A percentile compares a stretch with the other conserved stretches of the same genome.
Evolutionary conservation across 2,329 filamentous ascomycete genomes (phyloP).

Genomic region (Gaeumannomyces sp.): DNA sequence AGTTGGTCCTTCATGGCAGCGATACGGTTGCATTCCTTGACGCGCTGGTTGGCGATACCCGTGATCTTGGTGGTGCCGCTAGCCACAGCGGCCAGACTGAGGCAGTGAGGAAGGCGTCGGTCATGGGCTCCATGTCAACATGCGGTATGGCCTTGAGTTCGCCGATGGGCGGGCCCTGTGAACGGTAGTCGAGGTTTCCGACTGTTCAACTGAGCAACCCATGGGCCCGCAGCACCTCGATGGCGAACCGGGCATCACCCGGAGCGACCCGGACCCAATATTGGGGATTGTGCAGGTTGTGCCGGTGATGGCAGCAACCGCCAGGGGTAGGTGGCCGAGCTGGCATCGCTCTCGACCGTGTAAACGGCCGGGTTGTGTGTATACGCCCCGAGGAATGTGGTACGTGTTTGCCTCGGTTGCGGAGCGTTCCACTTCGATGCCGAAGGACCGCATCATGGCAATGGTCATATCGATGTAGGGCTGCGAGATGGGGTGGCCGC

Average conservation of each 20-base stretch:
- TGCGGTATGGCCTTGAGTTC: conserved; percentile 68
- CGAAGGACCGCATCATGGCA: conserved; percentile 93
- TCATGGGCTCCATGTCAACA: conserved; percentile 99
- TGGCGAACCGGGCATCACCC: conserved; percentile 88
- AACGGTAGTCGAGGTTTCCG: conserved; percentile 83
- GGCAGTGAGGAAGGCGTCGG: conserved; percentile 93
- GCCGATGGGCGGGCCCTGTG: conserved; percentile 73
- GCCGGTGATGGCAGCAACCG: conserved; percentile 90
- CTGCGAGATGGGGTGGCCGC: conserved; percentile 96
- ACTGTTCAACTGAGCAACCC: conserved; percentile 88
- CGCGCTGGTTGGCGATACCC: conserved; percentile 94
- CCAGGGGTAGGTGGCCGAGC: conserved; percentile 92
- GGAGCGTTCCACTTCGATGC: conserved; percentile 72
- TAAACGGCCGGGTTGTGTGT: conserved; percentile 82
- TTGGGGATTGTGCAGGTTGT: conserved; percentile 95
- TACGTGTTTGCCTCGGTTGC: conserved; percentile 81
- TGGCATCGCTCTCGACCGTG: conserved; percentile 92
- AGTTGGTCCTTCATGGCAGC: conserved; percentile 92
- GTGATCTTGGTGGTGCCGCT: conserved; percentile 77
- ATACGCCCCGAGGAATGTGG: conserved; percentile 79
- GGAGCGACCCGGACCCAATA: conserved; percentile 84
- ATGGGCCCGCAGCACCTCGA: conserved; percentile 86
- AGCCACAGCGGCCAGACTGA: conserved; percentile 88
- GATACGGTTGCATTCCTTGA: conserved; percentile 98
- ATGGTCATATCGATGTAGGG: conserved; percentile 99